Conservation (phyloP, 2,329 filamentous ascomycete species). For the Fusarium secorum region DNA sequence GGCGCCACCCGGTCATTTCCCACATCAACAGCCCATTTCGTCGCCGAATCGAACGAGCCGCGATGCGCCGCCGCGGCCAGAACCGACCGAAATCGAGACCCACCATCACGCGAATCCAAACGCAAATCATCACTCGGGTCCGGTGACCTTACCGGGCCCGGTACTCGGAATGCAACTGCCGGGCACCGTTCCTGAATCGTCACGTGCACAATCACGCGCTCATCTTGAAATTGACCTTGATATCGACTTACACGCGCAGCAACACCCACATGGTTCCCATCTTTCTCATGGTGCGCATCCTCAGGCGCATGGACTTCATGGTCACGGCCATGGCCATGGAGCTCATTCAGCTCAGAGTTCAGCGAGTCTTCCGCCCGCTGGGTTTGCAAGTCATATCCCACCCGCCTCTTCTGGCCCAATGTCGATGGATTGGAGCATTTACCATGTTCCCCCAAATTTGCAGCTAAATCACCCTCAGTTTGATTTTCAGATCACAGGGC, state of each 20-base stretch:
- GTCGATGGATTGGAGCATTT: conserved; percentile 38
- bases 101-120: conserved; percentile 28
- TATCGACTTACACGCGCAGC: conserved; percentile 32
- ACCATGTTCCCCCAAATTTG: conserved; percentile 25
- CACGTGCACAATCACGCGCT: conserved; percentile 1
- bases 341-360: conserved; percentile 25
- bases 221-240: conserved; percentile 18
- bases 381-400: conserved; percentile 27
- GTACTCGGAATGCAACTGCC: conserved; percentile 32
- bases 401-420: conserved; percentile 23
- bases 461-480: conserved; percentile 32
- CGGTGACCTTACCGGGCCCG: conserved; percentile 21
- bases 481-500: conserved; percentile 36
- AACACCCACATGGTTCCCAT: conserved; percentile 18
- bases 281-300: conserved; percentile 1
- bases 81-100: conserved; percentile 37
- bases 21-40: conserved; percentile 43
- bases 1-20: conserved; percentile 37
- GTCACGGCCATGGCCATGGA: conserved; percentile 10
- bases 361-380: conserved; percentile 15
- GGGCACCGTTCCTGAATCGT: conserved; percentile 7
- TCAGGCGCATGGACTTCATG: conserved; percentile 18
- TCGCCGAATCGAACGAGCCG: conserved; percentile 41
- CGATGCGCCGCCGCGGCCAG: conserved; percentile 36
- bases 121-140: background rate